A percentile compares a stretch with the other conserved stretches of the same genome.
Conservation (phyloP, 2,329 filamentous ascomycete species). For the Cytospora mali region DNA sequence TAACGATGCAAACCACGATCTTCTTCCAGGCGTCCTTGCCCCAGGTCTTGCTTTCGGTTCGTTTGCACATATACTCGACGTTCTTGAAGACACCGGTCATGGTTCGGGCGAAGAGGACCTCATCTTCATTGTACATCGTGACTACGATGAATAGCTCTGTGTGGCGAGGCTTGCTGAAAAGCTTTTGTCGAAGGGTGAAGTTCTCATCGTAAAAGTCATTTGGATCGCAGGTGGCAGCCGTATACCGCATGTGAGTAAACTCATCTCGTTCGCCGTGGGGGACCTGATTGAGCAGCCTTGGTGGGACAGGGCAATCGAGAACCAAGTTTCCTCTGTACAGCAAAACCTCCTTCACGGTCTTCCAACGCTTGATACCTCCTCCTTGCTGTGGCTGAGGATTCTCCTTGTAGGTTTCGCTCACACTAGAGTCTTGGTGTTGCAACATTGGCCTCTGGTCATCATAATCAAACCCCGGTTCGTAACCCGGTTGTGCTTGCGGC, state of each 20-base stretch:
- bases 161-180: constrained; percentile 89
- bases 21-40: constrained; percentile 99
- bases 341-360: constrained; percentile 98
- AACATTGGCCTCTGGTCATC: constrained; percentile 79
- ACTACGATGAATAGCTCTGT: constrained; percentile 96
- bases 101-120: constrained; percentile 91
- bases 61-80: constrained; percentile 95
- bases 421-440: constrained; percentile 57
- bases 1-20: constrained; percentile 97
- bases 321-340: constrained; percentile 96
- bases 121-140: constrained; percentile 99
- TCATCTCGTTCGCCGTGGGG: constrained; percentile 92
- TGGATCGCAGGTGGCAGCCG: constrained; percentile 92
- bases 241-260: constrained; percentile 89
- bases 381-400: constrained; percentile 49
- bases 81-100: constrained; percentile 99
- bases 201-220: constrained; percentile 84
- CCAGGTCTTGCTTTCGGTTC: constrained; percentile 95
- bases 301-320: constrained; percentile 93
- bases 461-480: constrained; percentile 67
- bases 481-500: constrained; percentile 62
- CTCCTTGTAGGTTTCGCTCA: constrained; percentile 50
- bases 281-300: constrained; percentile 82
- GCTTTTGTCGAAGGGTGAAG: constrained; percentile 86
- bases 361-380: constrained; percentile 81